Percentiles rank a stretch among this genome's conserved stretches.
These are phyloP conservation scores for Quaeritorhiza haematococci DNA, from an alignment of 371 early-diverging fungal species.

Conservation along the genomic window DNA sequence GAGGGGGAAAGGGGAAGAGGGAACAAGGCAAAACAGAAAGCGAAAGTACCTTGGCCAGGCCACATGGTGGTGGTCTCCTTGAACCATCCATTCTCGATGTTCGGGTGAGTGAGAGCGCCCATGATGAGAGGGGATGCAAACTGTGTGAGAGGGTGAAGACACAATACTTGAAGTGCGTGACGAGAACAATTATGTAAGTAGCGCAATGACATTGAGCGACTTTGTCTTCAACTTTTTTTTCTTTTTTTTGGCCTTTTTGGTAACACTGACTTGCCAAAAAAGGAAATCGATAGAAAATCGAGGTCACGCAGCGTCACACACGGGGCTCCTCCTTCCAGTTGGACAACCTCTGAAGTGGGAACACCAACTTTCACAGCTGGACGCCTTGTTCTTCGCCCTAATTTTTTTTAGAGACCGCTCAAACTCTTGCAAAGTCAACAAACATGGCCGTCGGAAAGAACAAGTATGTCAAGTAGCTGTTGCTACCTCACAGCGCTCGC, in stretches of 20 bases:
- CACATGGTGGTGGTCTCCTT: conserved; percentile 86
- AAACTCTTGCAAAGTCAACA: no score
- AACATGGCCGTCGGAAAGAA: conserved; percentile 95
- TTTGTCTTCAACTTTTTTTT: conserved; percentile 1
- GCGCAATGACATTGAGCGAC: no score
- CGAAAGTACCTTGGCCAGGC: conserved; percentile 86
- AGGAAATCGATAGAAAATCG: no score
- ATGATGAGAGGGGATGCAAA: no score
- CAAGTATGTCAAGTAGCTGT: conserved; percentile 59
- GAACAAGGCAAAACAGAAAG: neutral
- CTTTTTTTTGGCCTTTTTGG: neutral
- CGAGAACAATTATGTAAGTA: no score
- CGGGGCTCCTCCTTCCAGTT: no score
- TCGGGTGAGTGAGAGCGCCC: conserved; percentile 75
- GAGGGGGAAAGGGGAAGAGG: neutral
- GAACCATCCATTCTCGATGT: conserved; percentile 94
- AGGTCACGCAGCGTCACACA: no score
- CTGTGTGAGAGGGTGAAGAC: no score
- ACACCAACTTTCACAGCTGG: no score
- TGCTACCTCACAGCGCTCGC: neutral
- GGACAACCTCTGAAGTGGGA: no score
- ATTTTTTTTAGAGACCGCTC: no score
- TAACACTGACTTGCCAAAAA: neutral
- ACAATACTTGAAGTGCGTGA: no score
- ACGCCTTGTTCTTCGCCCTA: neutral